Evolutionary conservation across 176 grass and related monocot genomes (phyloP).

Genomic region (Echinochloa phyllopogon): DNA sequence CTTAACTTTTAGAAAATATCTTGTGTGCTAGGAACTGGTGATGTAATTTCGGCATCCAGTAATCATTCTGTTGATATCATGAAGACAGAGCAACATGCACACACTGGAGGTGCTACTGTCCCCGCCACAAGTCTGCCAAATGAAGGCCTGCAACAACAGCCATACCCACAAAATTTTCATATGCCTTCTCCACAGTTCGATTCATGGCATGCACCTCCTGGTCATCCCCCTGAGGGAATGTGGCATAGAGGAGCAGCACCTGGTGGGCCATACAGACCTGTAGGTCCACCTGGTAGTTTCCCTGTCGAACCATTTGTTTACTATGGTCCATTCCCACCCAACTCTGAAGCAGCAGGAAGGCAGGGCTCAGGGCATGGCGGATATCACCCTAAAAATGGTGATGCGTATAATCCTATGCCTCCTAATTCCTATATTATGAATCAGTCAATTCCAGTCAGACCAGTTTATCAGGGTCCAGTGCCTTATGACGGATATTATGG

Average conservation of each 20-base stretch:
- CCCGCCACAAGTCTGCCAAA: constrained; percentile 42
- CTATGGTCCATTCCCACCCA: constrained; percentile 72
- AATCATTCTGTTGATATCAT: constrained; percentile 57
- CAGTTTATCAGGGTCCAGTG: constrained; percentile 67
- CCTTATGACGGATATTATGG: constrained; percentile 81
- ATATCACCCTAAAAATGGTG: constrained; percentile 69
- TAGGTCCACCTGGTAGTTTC: constrained; percentile 56
- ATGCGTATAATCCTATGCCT: constrained; percentile 55
- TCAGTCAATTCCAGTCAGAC: constrained; percentile 71
- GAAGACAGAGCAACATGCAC: constrained; percentile 60
- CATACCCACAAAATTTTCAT: constrained; percentile 52
- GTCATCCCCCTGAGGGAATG: constrained; percentile 72
- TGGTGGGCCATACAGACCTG: constrained; percentile 65
- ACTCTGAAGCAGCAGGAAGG: constrained; percentile 59
- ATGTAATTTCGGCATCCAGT: constrained; percentile 34
- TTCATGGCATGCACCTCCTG: constrained; percentile 68
- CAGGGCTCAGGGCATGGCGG: constrained; percentile 48
- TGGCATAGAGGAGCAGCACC: constrained; percentile 68
- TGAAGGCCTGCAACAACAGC: constrained; percentile 52
- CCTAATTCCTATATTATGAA: constrained; percentile 73
- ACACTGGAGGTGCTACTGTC: constrained; percentile 46
- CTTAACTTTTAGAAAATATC: constrained; percentile 20
- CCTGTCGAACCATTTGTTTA: constrained; percentile 71
- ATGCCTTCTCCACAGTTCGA: constrained; percentile 66
- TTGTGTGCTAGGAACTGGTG: constrained; percentile 55